These are phyloP conservation scores for Mucor piriformis DNA, from an alignment of 371 early-diverging fungal species.

Conservation along the genomic window DNA sequence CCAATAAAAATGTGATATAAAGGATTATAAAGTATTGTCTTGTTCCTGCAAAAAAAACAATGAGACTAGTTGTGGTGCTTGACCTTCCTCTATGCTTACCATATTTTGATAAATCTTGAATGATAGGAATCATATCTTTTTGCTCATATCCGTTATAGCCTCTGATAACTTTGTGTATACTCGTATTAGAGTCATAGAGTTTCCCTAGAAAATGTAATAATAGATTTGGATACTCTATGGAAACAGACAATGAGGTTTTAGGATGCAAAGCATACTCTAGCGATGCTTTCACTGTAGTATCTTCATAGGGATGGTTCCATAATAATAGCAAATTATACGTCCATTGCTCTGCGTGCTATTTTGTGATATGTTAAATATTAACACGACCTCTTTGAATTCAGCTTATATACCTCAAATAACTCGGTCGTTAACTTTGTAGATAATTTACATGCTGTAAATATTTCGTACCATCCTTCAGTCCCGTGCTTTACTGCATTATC, in stretches of 20 bases:
- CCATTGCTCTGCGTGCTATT: slow-evolving; percentile 19
- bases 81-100: background rate
- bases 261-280: slow-evolving; percentile 27
- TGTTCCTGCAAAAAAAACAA: background rate
- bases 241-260: slow-evolving; percentile 10
- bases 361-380: background rate
- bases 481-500: background rate
- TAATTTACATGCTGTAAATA: slow-evolving; percentile 29
- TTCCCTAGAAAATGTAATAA: slow-evolving; percentile 23
- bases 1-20: slow-evolving; percentile 1
- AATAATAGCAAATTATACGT: slow-evolving; percentile 23
- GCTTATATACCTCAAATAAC: slow-evolving; percentile 19
- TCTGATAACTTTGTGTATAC: background rate
- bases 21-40: slow-evolving; percentile 7
- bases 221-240: slow-evolving; percentile 22
- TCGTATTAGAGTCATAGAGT: slow-evolving; percentile 16
- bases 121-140: background rate
- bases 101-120: background rate
- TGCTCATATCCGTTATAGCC: background rate
- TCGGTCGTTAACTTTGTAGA: slow-evolving; percentile 18
- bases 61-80: too few species aligned
- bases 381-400: background rate
- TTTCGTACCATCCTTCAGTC: slow-evolving; percentile 17
- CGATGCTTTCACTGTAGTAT: slow-evolving; percentile 9
- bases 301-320: slow-evolving; percentile 30